Conservation (phyloP, 2,329 filamentous ascomycete genomes). For the Fusarium sulawesiense region DNA sequence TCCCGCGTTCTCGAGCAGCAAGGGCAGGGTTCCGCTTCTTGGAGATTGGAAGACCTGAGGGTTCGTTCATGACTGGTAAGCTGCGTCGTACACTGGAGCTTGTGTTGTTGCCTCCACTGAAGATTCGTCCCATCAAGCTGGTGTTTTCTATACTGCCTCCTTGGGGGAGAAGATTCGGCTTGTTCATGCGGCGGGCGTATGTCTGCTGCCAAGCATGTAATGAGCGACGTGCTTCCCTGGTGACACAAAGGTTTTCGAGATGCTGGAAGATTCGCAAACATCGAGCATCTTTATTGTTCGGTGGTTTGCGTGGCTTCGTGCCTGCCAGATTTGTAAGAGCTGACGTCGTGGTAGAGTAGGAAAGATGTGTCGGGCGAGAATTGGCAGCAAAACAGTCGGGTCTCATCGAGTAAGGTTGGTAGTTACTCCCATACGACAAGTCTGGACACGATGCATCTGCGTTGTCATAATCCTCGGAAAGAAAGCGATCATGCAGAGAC, state of each 20-base stretch:
- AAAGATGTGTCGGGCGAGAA: slow-evolving; percentile 45
- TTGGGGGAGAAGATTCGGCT: slow-evolving; percentile 55
- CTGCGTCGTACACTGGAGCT: slow-evolving; percentile 41
- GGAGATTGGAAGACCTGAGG: slow-evolving; percentile 9
- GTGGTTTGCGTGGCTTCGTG: slow-evolving; percentile 18
- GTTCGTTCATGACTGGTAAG: slow-evolving; percentile 24
- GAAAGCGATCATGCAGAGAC: slow-evolving; percentile 63
- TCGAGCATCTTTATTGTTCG: slow-evolving; percentile 54
- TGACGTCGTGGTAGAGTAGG: slow-evolving; percentile 50
- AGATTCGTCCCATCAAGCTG: slow-evolving; percentile 46
- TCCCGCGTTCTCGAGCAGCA: slow-evolving; percentile 9
- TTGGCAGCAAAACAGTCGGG: slow-evolving; percentile 33
- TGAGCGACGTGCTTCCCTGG: slow-evolving; percentile 59
- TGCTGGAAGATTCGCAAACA: slow-evolving; percentile 58
- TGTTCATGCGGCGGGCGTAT: slow-evolving; percentile 57
- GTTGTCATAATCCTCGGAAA: slow-evolving; percentile 45
- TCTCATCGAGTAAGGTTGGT: slow-evolving; percentile 15
- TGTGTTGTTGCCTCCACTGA: slow-evolving; percentile 38
- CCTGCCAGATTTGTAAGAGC: slow-evolving; percentile 44
- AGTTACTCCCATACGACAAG: neutral
- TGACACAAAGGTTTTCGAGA: slow-evolving; percentile 61
- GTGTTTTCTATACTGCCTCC: slow-evolving; percentile 51
- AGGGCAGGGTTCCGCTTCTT: slow-evolving; percentile 15
- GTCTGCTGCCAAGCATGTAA: slow-evolving; percentile 61
- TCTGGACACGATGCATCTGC: neutral